Percentiles rank a stretch among this genome's conserved stretches.
Conservation (phyloP, 2,329 filamentous ascomycete species). For the Alternaria triticimaculans region DNA sequence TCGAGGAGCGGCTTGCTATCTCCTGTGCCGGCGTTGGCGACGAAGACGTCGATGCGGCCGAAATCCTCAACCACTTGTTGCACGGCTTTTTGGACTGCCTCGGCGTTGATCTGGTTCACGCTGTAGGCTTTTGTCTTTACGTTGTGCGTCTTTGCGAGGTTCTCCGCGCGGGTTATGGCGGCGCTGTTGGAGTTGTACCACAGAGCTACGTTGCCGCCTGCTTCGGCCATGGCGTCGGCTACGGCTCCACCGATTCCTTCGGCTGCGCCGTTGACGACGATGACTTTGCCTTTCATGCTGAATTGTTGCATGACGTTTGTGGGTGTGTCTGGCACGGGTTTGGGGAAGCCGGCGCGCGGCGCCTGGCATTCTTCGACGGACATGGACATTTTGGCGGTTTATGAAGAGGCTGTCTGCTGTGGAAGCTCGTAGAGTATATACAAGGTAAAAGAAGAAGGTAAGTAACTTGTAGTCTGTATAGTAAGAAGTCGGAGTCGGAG, state of each 20-base stretch:
- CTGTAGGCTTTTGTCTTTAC: constrained; percentile 71
- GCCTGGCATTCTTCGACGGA: constrained; percentile 39
- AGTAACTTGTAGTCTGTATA: background rate
- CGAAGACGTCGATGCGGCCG: constrained; percentile 68
- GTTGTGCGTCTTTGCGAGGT: constrained; percentile 62
- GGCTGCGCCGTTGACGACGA: constrained; percentile 53
- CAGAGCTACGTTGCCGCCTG: constrained; percentile 54
- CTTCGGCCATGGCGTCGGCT: constrained; percentile 48
- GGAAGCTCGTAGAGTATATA: no score
- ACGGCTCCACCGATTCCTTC: constrained; percentile 63
- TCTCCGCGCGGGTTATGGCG: constrained; percentile 65
- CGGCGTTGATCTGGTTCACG: constrained; percentile 61
- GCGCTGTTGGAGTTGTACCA: constrained; percentile 58
- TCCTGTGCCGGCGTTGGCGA: constrained; percentile 69
- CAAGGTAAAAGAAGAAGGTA: no score
- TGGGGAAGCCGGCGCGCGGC: constrained; percentile 34
- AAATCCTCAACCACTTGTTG: constrained; percentile 71
- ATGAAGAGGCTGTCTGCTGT: no score
- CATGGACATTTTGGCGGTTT: constrained; percentile 42
- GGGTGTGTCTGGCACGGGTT: constrained; percentile 34
- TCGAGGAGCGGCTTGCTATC: constrained; percentile 64
- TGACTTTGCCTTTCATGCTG: constrained; percentile 48
- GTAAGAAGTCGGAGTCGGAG: background rate
- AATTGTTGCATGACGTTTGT: constrained; percentile 42
- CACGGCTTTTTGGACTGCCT: constrained; percentile 62